These are phyloP conservation scores for Populus alba DNA, from an alignment of 345 rosid species.

Conservation along the genomic window DNA sequence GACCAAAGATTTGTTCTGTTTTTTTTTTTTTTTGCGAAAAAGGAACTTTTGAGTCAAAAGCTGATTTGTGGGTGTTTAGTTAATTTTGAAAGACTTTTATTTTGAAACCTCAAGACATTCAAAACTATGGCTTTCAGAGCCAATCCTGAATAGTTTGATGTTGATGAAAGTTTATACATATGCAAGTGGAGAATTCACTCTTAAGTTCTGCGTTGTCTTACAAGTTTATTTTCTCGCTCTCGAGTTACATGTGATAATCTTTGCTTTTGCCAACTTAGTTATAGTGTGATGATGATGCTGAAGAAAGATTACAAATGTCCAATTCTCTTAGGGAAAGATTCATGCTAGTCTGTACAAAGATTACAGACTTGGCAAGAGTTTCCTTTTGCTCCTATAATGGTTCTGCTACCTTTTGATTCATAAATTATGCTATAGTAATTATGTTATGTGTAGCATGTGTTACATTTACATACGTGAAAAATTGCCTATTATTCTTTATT, in stretches of 20 bases:
- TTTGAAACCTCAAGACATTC: not conserved
- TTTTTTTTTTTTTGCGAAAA: not conserved
- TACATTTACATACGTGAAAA: no score
- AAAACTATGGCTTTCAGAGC: not conserved
- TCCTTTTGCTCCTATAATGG: not conserved
- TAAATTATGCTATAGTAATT: not conserved
- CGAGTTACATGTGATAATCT: not conserved
- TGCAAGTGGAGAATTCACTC: not conserved
- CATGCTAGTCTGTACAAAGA: not conserved
- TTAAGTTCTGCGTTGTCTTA: not conserved
- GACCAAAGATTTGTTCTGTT: not conserved
- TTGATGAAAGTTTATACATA: not conserved
- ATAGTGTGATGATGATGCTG: not conserved
- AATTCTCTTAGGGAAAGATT: not conserved
- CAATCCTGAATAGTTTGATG: not conserved
- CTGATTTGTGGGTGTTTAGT: not conserved
- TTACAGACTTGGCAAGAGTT: not conserved
- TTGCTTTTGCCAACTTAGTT: not conserved
- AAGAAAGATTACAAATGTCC: not conserved
- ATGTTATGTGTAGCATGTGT: not conserved
- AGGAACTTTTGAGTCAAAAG: not conserved
- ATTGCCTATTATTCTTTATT: not conserved
- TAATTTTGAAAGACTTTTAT: not conserved
- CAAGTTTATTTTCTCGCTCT: not conserved
- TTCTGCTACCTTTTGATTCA: not conserved